These are phyloP conservation scores for Cordyceps fumosorosea DNA, from an alignment of 2,329 filamentous ascomycete genomes.

Conservation along the genomic window DNA sequence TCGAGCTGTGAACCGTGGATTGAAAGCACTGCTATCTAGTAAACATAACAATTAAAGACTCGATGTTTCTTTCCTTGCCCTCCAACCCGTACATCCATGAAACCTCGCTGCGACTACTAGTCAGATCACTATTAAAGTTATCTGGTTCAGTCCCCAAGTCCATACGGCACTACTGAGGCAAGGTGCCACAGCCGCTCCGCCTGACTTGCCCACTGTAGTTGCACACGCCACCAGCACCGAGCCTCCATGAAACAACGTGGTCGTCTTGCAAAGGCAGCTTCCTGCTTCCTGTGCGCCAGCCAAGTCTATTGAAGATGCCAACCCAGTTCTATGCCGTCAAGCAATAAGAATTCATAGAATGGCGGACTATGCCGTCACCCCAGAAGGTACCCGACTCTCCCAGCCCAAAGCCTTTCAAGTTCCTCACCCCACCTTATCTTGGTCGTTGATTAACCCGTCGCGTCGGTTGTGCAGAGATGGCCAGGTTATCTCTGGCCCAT, in stretches of 20 bases:
- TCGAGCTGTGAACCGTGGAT: neutral
- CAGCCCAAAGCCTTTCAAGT: neutral
- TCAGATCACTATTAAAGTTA: too few species aligned
- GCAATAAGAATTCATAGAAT: slow-evolving; percentile 18
- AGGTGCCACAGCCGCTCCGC: slow-evolving; percentile 1
- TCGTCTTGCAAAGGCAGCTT: neutral
- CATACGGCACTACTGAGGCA: neutral
- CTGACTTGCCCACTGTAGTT: neutral
- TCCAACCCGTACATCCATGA: neutral
- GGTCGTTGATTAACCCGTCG: slow-evolving; percentile 1
- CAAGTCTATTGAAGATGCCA: slow-evolving; percentile 11
- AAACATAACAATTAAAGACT: neutral
- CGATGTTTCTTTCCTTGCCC: neutral
- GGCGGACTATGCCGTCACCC: slow-evolving; percentile 29
- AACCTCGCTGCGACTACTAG: too few species aligned
- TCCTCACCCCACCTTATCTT: slow-evolving; percentile 4
- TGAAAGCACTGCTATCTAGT: neutral
- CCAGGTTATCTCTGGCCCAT: slow-evolving; percentile 34
- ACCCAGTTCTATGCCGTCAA: neutral
- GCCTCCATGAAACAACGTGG: slow-evolving; percentile 4
- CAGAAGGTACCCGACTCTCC: slow-evolving; percentile 27
- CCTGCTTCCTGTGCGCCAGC: neutral
- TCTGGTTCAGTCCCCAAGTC: neutral
- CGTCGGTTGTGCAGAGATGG: slow-evolving; percentile 29
- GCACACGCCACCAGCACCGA: slow-evolving; percentile 3